Evolutionary conservation across 768 basidiomycete genomes (phyloP).

Genomic region (Lactarius akahatsu): DNA sequence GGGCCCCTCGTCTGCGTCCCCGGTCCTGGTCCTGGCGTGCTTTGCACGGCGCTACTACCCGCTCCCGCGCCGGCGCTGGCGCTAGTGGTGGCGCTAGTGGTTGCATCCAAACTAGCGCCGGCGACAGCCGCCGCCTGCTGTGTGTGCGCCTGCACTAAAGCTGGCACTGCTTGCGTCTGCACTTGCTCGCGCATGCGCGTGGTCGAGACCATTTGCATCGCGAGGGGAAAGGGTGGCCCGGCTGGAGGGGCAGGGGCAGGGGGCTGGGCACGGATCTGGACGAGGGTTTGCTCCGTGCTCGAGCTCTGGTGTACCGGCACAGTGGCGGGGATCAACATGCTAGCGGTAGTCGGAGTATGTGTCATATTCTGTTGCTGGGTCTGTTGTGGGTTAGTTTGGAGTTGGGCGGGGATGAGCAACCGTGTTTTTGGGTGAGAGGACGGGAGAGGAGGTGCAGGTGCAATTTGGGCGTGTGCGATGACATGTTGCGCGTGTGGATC

Average conservation of each 20-base stretch:
- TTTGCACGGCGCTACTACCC: no score
- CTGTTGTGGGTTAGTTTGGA: background rate
- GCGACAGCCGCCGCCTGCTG: background rate
- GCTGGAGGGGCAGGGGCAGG: background rate
- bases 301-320: background rate
- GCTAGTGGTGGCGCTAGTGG: background rate
- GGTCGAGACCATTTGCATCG: background rate
- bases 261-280: background rate
- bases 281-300: background rate
- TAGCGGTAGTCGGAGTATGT: constrained; percentile 8
- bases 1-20: constrained; percentile 7
- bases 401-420: background rate
- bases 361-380: constrained; percentile 9
- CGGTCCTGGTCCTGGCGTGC: background rate
- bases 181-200: constrained; percentile 1
- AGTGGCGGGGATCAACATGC: background rate
- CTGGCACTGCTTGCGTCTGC: constrained; percentile 3
- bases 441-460: constrained; percentile 3
- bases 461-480: constrained; percentile 15
- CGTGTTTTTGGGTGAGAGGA: background rate
- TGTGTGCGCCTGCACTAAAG: background rate
- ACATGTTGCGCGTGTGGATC: constrained; percentile 7
- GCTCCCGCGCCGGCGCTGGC: no score
- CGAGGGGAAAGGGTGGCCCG: background rate
- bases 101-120: background rate